Conservation (phyloP, 192 early-diverging fungal species). For the Backusella liffmaniae region DNA sequence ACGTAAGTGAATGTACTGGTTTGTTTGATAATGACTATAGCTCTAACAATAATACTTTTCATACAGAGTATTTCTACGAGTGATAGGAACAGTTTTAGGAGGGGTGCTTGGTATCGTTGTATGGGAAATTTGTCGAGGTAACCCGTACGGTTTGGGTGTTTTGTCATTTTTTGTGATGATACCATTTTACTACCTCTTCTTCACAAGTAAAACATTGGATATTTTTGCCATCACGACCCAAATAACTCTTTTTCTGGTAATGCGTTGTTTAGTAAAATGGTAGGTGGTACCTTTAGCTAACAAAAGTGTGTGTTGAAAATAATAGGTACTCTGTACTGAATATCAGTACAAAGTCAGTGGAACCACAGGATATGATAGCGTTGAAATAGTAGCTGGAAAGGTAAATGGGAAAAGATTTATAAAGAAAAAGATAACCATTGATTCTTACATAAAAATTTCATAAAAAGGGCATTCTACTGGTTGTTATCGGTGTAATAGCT, state of each 20-base stretch:
- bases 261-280: neutral
- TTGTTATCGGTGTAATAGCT: conserved; percentile 34
- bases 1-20: conserved; percentile 5
- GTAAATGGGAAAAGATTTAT: neutral
- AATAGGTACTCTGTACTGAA: conserved; percentile 21
- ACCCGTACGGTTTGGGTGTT: conserved; percentile 26
- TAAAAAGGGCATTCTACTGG: conserved; percentile 22
- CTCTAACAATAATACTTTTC: neutral
- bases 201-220: conserved; percentile 12
- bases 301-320: neutral
- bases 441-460: neutral
- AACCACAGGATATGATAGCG: neutral
- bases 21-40: neutral
- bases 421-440: neutral
- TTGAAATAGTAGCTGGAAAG: conserved; percentile 27
- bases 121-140: conserved; percentile 31
- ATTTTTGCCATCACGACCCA: conserved; percentile 19
- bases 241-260: conserved; percentile 23
- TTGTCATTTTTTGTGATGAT: conserved; percentile 26
- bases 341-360: conserved; percentile 5
- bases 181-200: conserved; percentile 25
- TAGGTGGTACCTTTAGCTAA: neutral
- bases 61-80: conserved; percentile 11
- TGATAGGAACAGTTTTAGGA: conserved; percentile 23
- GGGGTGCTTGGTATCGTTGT: conserved; percentile 20